Evolutionary conservation across 805 yeast species (phyloP), one percentile per base, ranked within the genome.

Genomic region (Cyberlindnera euphorbiae): DNA sequence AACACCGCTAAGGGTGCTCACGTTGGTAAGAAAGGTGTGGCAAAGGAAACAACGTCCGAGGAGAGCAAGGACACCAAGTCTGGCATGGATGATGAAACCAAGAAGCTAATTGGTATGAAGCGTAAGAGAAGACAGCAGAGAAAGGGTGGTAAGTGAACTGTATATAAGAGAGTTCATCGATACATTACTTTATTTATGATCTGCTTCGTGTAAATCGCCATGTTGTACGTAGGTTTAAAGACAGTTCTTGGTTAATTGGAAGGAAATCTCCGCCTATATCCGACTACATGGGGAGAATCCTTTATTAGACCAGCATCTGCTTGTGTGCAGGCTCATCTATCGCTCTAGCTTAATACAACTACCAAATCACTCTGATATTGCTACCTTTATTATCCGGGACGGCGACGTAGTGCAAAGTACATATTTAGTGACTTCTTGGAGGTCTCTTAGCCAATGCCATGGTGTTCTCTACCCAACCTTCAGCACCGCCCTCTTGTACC

Each of bases 381-480:
- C n/a, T n/a, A n/a, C n/a, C n/a, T n/a, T n/a, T n/a, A n/a, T n/a
- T n/a, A n/a, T n/a, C n/a, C n/a, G n/a, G n/a, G n/a, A n/a, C n/a
- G n/a, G n/a, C n/a, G n/a, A n/a, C n/a, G n/a, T n/a, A n/a, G n/a
- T n/a, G n/a, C n/a, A n/a, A n/a, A n/a, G n/a, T n/a, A n/a, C n/a
- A n/a, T n/a, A 7, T 56, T 19, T 53, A 82, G 60, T 87, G 96
- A 44, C 73, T 71, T 58, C 94, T 66, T 5, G 95, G 94, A 8
- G 77, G 69, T 45, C 73, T 73, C 45, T 76, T 75, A 72, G 79
- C 76, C 52, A 88, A 63, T 1, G 75, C 69, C 77, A 85, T 74
- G 3, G 88, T 73, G 48, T 82, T 79, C 49, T 82, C 89, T 5
- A 86, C 82, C 95, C 96, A 89, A 1, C 89, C 85, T 40, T 80